Conservation (phyloP, 176 grass and related monocot genomes). For the Triticum monococcum region DNA sequence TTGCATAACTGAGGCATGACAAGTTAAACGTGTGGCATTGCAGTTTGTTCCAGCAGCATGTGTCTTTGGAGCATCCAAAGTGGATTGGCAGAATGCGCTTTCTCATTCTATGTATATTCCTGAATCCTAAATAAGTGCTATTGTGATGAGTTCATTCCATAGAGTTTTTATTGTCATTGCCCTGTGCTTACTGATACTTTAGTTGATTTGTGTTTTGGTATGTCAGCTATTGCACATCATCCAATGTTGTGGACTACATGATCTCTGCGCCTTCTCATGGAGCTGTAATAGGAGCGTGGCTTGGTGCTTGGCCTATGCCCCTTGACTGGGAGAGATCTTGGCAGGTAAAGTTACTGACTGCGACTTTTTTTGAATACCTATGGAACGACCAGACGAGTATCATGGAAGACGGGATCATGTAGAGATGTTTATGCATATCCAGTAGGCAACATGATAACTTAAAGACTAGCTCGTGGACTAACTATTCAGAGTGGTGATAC, state of each 20-base stretch:
- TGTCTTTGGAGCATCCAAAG: conserved; percentile 76
- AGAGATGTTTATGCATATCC: background rate
- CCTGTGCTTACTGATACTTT: background rate
- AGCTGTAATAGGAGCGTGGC: conserved; percentile 87
- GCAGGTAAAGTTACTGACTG: conserved; percentile 58
- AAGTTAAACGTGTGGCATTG: conserved; percentile 23
- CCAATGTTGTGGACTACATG: conserved; percentile 59
- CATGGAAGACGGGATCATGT: background rate
- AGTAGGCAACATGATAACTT: background rate
- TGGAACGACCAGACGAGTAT: background rate
- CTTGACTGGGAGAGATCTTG: conserved; percentile 95
- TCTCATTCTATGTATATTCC: conserved; percentile 64
- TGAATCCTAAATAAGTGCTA: conserved; percentile 1
- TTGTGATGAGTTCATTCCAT: background rate
- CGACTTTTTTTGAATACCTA: background rate
- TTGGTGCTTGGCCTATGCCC: conserved; percentile 95
- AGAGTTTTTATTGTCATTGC: background rate
- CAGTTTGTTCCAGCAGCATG: conserved; percentile 89
- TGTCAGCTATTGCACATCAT: conserved; percentile 41
- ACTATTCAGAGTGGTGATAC: background rate
- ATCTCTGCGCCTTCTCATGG: conserved; percentile 80
- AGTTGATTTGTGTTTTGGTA: conserved; percentile 23
- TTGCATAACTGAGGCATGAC: background rate
- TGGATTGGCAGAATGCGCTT: conserved; percentile 67
- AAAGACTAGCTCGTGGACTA: background rate